A percentile compares a stretch with the other conserved stretches of the same genome.
phyloP scores from a whole-genome alignment of 805 yeast genomes.

The Schwanniomyces polymorphus region DNA sequence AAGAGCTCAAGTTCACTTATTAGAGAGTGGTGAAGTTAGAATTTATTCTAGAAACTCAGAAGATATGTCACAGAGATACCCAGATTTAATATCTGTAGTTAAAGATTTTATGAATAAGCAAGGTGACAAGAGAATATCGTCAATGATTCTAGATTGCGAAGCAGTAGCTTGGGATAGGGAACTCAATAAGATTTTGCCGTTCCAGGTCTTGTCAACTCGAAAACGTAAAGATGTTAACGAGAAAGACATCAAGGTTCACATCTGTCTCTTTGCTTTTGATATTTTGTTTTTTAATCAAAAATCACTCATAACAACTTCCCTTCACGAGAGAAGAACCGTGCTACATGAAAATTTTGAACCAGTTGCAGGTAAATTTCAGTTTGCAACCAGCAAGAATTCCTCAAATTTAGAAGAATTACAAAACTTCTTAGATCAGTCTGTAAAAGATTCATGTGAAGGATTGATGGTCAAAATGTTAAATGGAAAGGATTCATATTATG shows the following conservation, averaged over 20 bases:
- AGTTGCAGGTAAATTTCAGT: slow-evolving; percentile 76
- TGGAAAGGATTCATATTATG: slow-evolving; percentile 79
- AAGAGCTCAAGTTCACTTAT: slow-evolving; percentile 88
- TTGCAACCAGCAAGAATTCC: slow-evolving; percentile 74
- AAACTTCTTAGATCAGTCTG: slow-evolving; percentile 80
- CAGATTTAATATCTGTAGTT: slow-evolving; percentile 76
- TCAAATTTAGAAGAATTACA: slow-evolving; percentile 75
- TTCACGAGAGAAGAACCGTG: slow-evolving; percentile 67
- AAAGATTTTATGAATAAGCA: slow-evolving; percentile 52
- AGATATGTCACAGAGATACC: slow-evolving; percentile 94
- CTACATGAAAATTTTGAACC: slow-evolving; percentile 56
- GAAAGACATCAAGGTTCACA: slow-evolving; percentile 84
- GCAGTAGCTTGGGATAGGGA: slow-evolving; percentile 96
- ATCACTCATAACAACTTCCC: slow-evolving; percentile 63
- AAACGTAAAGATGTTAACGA: slow-evolving; percentile 91
- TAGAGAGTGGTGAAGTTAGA: slow-evolving; percentile 62
- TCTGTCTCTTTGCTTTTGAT: slow-evolving; percentile 92
- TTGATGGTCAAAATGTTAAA: slow-evolving; percentile 90
- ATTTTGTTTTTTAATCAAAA: slow-evolving; percentile 72
- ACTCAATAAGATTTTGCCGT: slow-evolving; percentile 79
- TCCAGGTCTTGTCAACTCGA: slow-evolving; percentile 89
- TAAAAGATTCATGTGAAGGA: slow-evolving; percentile 91
- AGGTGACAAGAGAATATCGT: slow-evolving; percentile 21
- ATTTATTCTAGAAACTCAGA: slow-evolving; percentile 94
- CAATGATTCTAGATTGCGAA: slow-evolving; percentile 88